Base-by-base conservation (phyloP, 805 yeast species). In the Saturnispora bothae region DNA sequence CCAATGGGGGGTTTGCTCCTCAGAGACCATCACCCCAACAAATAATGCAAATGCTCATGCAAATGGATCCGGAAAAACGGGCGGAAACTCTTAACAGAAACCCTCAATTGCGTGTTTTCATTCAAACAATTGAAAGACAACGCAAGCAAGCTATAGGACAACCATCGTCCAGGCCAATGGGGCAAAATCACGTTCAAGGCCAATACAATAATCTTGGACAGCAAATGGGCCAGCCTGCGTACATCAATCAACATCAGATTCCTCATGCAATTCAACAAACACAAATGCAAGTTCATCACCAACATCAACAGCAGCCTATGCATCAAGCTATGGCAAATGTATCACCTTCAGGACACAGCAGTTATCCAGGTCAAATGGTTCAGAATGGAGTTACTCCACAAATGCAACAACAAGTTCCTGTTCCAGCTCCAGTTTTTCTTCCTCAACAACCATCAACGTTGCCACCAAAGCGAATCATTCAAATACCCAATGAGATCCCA, bases 1-100 rank as follows among this genome's bases (percentile, higher is more conserved):
- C n/a, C n/a, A n/a, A n/a, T n/a, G n/a, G n/a, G n/a, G n/a, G n/a
- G n/a, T n/a, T n/a, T n/a, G n/a, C n/a, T 12, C 40, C 48, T 13
- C 50, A 48, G 9, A 48, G 47, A 16, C 46, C 49, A 43, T 46
- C 52, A 8, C 50, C 57, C 2, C 56, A 54, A 17, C 53, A 52
- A 41, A 36, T 57, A n/a, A 34, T 54, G 4, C 61, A 59, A 27
- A 55, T 56, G 30, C 42, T 61, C 33, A 57, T 59, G 53, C 46
- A 52, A 30, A 50, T 61, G 59, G 57, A 57, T 21, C 61, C 64
- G 1, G 60, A 55, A 29, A 61, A 59, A 33, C 49, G 62, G 37
- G 54, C 55, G 34, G 50, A 50, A 3, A 46, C 58, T 3, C 46
- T 61, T 10, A 42, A 51, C 36, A 53, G 52, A 34, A 57, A 59